These are phyloP conservation scores for Thymus mandschuricus DNA, from an alignment of 257 asterid genomes.

Conservation along the genomic window DNA sequence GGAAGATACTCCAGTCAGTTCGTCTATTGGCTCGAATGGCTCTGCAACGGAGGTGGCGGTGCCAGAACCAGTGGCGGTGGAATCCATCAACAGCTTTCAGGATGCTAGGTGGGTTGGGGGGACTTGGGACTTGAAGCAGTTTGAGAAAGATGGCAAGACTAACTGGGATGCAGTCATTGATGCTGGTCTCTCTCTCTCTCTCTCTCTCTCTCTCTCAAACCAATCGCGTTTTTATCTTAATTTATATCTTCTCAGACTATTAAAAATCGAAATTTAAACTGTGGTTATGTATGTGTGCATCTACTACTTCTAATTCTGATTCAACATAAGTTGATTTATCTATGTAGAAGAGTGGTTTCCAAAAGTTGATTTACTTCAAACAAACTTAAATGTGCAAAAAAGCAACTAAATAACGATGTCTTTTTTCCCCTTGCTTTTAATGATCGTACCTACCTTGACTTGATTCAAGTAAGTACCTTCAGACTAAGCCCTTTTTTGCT, in stretches of 20 bases:
- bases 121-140: constrained; percentile 88
- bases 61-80: constrained; percentile 34
- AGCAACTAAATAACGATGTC: neutral
- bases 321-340: neutral
- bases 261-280: neutral
- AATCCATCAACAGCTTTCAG: constrained; percentile 43
- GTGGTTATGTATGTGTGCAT: neutral
- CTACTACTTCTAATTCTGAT: neutral
- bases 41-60: constrained; percentile 35
- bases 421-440: constrained; percentile 12
- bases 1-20: constrained; percentile 33
- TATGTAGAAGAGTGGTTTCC: neutral
- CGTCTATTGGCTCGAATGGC: constrained; percentile 60
- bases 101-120: constrained; percentile 83
- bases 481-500: neutral
- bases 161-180: constrained; percentile 95
- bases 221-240: neutral
- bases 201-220: neutral
- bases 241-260: neutral
- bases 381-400: neutral
- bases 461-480: neutral
- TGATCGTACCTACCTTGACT: neutral
- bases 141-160: constrained; percentile 64
- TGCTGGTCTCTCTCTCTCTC: constrained; percentile 61
- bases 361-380: constrained; percentile 2